Conservation (phyloP, 345 rosid genomes). For the Gossypium raimondii region DNA sequence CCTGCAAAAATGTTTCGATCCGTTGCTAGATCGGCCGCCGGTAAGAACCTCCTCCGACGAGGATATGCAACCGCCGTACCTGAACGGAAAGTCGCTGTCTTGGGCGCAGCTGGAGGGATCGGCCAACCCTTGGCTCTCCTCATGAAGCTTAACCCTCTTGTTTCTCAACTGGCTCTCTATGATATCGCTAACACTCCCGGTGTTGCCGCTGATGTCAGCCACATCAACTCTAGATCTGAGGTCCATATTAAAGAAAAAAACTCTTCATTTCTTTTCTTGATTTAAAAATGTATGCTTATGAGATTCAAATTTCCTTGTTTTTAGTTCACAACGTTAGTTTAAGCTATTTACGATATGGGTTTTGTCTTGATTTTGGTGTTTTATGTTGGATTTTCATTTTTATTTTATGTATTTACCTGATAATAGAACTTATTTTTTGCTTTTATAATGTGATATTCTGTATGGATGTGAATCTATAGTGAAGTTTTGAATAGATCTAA, state of each 20-base stretch:
- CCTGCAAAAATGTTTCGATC: slow-evolving; percentile 43
- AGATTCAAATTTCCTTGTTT: not conserved
- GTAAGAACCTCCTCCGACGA: slow-evolving; percentile 46
- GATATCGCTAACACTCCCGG: slow-evolving; percentile 78
- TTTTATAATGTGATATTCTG: not conserved
- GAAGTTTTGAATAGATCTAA: not conserved
- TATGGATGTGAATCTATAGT: not conserved
- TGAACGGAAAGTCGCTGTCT: slow-evolving; percentile 61
- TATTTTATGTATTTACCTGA: not conserved
- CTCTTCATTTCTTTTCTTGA: not conserved
- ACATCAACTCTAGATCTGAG: slow-evolving; percentile 73
- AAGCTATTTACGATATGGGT: not conserved
- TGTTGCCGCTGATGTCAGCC: slow-evolving; percentile 79
- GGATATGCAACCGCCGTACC: slow-evolving; percentile 64
- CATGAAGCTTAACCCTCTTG: slow-evolving; percentile 82
- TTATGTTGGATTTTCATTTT: not conserved
- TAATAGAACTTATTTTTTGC: not conserved
- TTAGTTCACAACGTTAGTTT: not conserved
- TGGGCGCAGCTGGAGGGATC: slow-evolving; percentile 82
- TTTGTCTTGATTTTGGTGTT: not conserved
- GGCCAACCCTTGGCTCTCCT: slow-evolving; percentile 77
- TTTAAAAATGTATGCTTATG: not conserved
- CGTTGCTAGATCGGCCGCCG: slow-evolving; percentile 34
- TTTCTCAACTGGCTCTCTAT: slow-evolving; percentile 62
- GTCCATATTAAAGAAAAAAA: slow-evolving; percentile 18